Conservation (phyloP, 2,329 filamentous ascomycete species). For the Westerdykella ornata region DNA sequence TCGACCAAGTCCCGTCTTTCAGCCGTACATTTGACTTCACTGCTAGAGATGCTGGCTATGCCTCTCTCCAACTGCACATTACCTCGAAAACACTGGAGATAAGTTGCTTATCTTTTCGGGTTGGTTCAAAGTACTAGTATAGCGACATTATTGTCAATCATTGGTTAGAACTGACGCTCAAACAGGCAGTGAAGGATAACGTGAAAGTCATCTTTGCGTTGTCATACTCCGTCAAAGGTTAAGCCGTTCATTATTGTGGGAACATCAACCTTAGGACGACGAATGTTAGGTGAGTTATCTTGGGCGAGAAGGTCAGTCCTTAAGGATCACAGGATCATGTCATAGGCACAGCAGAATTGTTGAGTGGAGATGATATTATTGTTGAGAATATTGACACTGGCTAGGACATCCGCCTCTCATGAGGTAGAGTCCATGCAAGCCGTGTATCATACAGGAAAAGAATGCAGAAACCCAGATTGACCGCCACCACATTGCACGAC, state of each 20-base stretch:
- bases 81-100: constrained; percentile 55
- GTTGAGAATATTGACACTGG: too few relatives aligned
- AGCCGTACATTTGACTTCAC: constrained; percentile 54
- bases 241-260: constrained; percentile 38
- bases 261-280: constrained; percentile 33
- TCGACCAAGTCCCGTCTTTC: constrained; percentile 48
- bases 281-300: too few relatives aligned
- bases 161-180: constrained; percentile 50
- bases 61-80: constrained; percentile 51
- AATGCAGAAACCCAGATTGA: too few relatives aligned
- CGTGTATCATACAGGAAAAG: too few relatives aligned
- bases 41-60: constrained; percentile 55
- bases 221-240: constrained; percentile 31
- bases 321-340: too few relatives aligned
- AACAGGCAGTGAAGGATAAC: constrained; percentile 35
- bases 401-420: too few relatives aligned
- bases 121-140: constrained; percentile 55
- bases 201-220: constrained; percentile 23
- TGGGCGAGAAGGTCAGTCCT: too few relatives aligned
- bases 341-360: too few relatives aligned
- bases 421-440: too few relatives aligned
- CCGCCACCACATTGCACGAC: too few relatives aligned
- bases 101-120: constrained; percentile 53
- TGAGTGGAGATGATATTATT: too few relatives aligned
- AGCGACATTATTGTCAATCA: constrained; percentile 52